Conservation (phyloP, 257 asterid species). For the Gardenia jasminoides region DNA sequence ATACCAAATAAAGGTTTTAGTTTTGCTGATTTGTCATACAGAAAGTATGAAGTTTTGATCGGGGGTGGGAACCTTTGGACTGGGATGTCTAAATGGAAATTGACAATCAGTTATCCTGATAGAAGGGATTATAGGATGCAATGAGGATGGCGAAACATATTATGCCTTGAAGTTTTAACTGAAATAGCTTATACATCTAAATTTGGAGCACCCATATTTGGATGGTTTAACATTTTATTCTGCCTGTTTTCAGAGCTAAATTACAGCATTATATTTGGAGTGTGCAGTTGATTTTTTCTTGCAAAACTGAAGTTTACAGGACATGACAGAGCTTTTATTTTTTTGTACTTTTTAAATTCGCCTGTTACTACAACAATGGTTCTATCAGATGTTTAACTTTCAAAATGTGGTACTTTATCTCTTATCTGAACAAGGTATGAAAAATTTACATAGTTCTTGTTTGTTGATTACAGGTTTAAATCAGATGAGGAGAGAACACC, state of each 20-base stretch:
- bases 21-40: neutral
- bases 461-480: constrained; percentile 71
- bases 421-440: neutral
- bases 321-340: neutral
- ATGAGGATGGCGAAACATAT: neutral
- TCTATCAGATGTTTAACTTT: neutral
- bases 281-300: neutral
- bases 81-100: neutral
- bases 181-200: neutral
- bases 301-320: neutral
- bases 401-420: neutral
- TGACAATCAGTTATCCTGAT: neutral
- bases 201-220: neutral
- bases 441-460: constrained; percentile 12
- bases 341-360: neutral
- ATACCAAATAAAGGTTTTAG: neutral
- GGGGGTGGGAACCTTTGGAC: no score
- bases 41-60: neutral
- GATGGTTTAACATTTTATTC: neutral
- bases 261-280: neutral
- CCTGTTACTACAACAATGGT: neutral
- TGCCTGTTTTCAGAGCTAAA: neutral
- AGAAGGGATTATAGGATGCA: neutral
- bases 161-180: neutral
- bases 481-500: constrained; percentile 96